phyloP scores from a whole-genome alignment of 495 filamentous ascomycete species.

The Endocarpon pusillum region DNA sequence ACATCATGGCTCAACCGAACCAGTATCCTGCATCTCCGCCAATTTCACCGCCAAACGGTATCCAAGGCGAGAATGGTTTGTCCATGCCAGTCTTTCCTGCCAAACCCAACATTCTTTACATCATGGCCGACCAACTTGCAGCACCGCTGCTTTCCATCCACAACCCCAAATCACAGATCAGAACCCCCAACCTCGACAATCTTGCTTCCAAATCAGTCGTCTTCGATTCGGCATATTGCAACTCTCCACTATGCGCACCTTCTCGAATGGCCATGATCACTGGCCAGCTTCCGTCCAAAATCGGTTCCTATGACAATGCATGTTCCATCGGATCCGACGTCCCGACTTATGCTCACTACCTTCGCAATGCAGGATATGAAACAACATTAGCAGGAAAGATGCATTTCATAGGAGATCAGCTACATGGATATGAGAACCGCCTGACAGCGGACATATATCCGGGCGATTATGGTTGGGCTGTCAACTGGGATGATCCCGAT shows the following conservation, averaged over 20 bases:
- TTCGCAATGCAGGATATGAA: conserved; percentile 70
- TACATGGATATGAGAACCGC: conserved; percentile 77
- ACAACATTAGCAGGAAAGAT: conserved; percentile 86
- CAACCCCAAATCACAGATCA: conserved; percentile 62
- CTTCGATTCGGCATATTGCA: conserved; percentile 82
- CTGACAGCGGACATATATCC: conserved; percentile 88
- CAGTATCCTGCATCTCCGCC: too few species aligned
- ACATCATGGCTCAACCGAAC: too few species aligned
- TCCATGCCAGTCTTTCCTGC: too few species aligned
- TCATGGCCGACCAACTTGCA: conserved; percentile 88
- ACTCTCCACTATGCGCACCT: conserved; percentile 73
- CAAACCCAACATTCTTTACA: conserved; percentile 66
- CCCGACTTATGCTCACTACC: conserved; percentile 77
- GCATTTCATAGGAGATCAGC: conserved; percentile 87
- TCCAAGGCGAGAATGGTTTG: too few species aligned
- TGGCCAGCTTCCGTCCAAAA: conserved; percentile 70
- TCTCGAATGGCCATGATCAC: conserved; percentile 82
- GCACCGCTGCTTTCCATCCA: conserved; percentile 72
- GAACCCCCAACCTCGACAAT: conserved; percentile 72
- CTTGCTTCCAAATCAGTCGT: conserved; percentile 60
- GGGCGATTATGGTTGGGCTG: conserved; percentile 75
- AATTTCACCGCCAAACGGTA: too few species aligned
- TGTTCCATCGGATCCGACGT: conserved; percentile 53
- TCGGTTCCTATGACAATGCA: conserved; percentile 78
- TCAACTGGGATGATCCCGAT: conserved; percentile 73